phyloP scores from a whole-genome alignment of 2,329 filamentous ascomycete species.

The Paecilomyces sp. region DNA sequence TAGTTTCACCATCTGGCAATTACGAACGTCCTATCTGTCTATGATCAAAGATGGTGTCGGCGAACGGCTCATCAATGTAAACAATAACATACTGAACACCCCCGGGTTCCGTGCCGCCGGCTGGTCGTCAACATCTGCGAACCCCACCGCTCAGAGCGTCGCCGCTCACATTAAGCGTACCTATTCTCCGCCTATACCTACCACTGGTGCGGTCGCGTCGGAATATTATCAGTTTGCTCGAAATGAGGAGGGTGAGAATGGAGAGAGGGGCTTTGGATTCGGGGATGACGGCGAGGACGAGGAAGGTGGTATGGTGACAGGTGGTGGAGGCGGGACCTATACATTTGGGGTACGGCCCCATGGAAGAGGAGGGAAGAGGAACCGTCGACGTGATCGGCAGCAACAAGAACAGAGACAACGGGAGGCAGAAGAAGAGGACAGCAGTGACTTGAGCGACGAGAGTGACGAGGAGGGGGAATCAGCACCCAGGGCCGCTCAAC shows the following conservation, averaged over 20 bases:
- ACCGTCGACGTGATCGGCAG: slow-evolving; percentile 30
- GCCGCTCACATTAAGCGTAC: slow-evolving; percentile 54
- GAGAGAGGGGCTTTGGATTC: slow-evolving; percentile 20
- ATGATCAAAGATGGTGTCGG: slow-evolving; percentile 60
- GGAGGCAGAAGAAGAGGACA: slow-evolving; percentile 57
- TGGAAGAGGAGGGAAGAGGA: slow-evolving; percentile 22
- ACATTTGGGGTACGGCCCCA: slow-evolving; percentile 44
- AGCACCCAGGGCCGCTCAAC: slow-evolving; percentile 60
- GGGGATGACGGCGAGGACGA: slow-evolving; percentile 52
- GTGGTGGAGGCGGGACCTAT: slow-evolving; percentile 47
- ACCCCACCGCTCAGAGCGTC: slow-evolving; percentile 32
- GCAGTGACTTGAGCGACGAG: slow-evolving; percentile 59
- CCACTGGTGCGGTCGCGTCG: slow-evolving; percentile 47
- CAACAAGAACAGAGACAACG: slow-evolving; percentile 46
- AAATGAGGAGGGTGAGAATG: slow-evolving; percentile 20
- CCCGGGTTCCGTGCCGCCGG: slow-evolving; percentile 59
- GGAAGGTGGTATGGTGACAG: slow-evolving; percentile 58
- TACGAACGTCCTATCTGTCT: slow-evolving; percentile 58
- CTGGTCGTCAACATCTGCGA: slow-evolving; percentile 41
- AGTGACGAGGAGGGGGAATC: slow-evolving; percentile 56
- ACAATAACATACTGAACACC: slow-evolving; percentile 56
- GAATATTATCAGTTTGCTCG: slow-evolving; percentile 53
- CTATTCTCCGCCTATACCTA: slow-evolving; percentile 61
- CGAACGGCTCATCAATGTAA: slow-evolving; percentile 59
- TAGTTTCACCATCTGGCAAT: slow-evolving; percentile 59